Conservation (phyloP, 1,284 basidiomycete genomes). For the Singerocomus inundabilis region DNA sequence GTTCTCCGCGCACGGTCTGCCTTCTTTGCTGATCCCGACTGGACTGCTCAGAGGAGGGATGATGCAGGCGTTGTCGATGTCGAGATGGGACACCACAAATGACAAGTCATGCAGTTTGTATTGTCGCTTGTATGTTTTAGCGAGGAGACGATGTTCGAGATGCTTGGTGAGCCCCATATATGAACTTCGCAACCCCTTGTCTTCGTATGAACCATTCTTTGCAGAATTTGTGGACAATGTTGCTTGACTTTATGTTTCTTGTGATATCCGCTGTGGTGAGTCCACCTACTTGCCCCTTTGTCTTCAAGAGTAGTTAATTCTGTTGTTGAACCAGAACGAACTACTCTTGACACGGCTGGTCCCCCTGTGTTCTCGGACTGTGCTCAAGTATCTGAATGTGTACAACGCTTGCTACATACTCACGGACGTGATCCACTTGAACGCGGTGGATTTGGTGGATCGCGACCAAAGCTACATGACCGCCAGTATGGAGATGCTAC, state of each 20-base stretch:
- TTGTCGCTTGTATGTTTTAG: constrained; percentile 82
- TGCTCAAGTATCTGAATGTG: constrained; percentile 70
- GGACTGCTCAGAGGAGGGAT: constrained; percentile 70
- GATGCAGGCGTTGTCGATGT: constrained; percentile 57
- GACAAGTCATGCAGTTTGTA: constrained; percentile 77
- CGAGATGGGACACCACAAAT: constrained; percentile 73
- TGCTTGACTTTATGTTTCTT: constrained; percentile 86
- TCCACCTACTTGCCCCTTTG: constrained; percentile 1
- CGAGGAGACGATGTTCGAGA: constrained; percentile 74
- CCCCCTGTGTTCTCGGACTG: constrained; percentile 75
- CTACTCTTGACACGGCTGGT: constrained; percentile 84
- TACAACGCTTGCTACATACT: constrained; percentile 84
- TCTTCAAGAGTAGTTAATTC: constrained; percentile 5
- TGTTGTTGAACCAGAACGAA: constrained; percentile 67
- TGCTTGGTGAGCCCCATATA: constrained; percentile 52
- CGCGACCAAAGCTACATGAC: constrained; percentile 82
- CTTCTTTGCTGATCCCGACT: constrained; percentile 85
- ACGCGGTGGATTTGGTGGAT: constrained; percentile 69
- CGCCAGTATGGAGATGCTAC: constrained; percentile 83
- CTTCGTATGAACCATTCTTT: background rate
- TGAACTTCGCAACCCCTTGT: constrained; percentile 3
- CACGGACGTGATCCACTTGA: constrained; percentile 78
- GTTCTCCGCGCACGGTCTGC: constrained; percentile 81
- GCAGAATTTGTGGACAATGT: constrained; percentile 63
- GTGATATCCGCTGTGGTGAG: constrained; percentile 83